These are phyloP conservation scores for Vicia faba DNA, from an alignment of 306 rosid genomes.

Conservation along the genomic window DNA sequence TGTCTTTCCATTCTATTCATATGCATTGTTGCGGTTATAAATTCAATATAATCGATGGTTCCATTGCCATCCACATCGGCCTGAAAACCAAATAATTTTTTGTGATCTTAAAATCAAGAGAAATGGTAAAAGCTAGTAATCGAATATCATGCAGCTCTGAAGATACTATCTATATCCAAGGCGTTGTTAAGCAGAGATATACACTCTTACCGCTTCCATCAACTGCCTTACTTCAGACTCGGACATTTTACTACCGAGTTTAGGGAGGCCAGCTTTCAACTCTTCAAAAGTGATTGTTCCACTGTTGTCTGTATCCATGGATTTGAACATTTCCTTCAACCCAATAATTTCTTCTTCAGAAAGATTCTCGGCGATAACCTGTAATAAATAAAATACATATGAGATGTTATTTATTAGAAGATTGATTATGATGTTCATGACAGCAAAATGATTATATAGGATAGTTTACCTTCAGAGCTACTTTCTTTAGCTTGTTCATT, in stretches of 20 bases:
- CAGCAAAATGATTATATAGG: conserved; percentile 25
- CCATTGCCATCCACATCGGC: conserved; percentile 98
- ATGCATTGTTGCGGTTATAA: conserved; percentile 96
- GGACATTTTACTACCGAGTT: conserved; percentile 86
- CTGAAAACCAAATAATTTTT: conserved; percentile 56
- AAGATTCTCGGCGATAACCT: conserved; percentile 98
- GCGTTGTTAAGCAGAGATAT: neutral
- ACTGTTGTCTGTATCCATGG: conserved; percentile 97
- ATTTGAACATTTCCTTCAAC: conserved; percentile 96
- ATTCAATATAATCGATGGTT: conserved; percentile 86
- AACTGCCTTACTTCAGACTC: conserved; percentile 94
- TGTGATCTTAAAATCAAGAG: conserved; percentile 29
- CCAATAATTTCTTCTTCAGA: conserved; percentile 98
- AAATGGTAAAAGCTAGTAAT: conserved; percentile 20
- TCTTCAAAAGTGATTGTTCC: conserved; percentile 96
- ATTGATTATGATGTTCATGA: conserved; percentile 6
- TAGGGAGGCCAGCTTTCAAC: conserved; percentile 93
- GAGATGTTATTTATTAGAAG: neutral
- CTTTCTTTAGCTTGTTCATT: conserved; percentile 98
- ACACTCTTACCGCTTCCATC: conserved; percentile 85
- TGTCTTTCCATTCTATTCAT: conserved; percentile 94
- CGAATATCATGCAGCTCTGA: conserved; percentile 3
- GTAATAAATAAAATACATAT: conserved; percentile 30
- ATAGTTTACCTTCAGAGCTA: conserved; percentile 78
- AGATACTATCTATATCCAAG: neutral